Conservation (phyloP, 805 yeast species). For the Danielia reshetovae region DNA sequence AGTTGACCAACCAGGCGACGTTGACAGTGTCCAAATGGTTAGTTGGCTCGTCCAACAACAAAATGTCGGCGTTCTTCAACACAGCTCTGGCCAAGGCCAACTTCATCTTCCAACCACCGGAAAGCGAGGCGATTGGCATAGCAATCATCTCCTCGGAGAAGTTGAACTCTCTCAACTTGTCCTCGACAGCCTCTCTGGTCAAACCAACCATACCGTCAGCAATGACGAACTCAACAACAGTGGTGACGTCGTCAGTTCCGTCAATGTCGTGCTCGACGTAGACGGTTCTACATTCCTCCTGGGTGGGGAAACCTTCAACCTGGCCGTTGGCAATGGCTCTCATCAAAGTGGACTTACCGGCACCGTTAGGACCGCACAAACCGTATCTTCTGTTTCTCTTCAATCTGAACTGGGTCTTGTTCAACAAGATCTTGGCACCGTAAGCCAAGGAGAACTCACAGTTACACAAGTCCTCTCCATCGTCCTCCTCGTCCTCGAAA, state of each 20-base stretch:
- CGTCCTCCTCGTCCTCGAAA: conserved; percentile 96
- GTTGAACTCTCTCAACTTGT: conserved; percentile 82
- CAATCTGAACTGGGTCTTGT: conserved; percentile 98
- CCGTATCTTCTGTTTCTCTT: conserved; percentile 99
- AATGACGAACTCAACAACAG: conserved; percentile 88
- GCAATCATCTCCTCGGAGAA: conserved; percentile 90
- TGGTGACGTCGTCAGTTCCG: conserved; percentile 94
- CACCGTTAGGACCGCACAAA: conserved; percentile 68
- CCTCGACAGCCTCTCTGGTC: conserved; percentile 65
- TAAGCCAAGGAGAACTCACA: conserved; percentile 99
- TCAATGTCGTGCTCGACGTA: conserved; percentile 99
- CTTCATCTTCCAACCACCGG: conserved; percentile 99
- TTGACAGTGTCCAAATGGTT: conserved; percentile 99
- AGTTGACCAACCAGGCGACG: conserved; percentile 99
- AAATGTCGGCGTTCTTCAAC: conserved; percentile 95
- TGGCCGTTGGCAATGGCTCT: conserved; percentile 96
- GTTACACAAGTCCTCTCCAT: conserved; percentile 99
- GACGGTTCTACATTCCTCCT: conserved; percentile 98
- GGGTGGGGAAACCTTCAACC: conserved; percentile 99
- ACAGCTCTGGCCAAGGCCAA: conserved; percentile 99
- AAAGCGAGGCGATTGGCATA: conserved; percentile 93
- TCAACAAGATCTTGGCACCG: conserved; percentile 99
- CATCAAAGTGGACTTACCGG: conserved; percentile 66
- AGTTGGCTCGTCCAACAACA: conserved; percentile 99
- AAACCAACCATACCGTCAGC: conserved; percentile 75